Evolutionary conservation across 2,329 filamentous ascomycete genomes (phyloP).

Genomic region (Neocatenulostroma microsporum): DNA sequence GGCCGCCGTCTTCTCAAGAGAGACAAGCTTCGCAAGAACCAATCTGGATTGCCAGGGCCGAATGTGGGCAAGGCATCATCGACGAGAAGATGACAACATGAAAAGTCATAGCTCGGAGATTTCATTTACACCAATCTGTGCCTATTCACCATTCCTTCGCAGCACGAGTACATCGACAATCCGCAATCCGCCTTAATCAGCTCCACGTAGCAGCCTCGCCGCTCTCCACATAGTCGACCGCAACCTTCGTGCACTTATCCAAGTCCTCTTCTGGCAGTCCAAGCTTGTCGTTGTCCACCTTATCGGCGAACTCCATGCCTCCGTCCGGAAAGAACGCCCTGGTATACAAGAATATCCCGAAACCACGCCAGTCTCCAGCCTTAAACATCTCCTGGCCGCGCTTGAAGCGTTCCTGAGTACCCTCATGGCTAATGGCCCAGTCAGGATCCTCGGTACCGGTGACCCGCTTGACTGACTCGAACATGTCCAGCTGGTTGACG

Average conservation of each 20-base stretch:
- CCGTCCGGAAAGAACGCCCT: constrained; percentile 40
- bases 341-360: constrained; percentile 47
- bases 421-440: constrained; percentile 27
- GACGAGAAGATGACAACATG: too few relatives aligned
- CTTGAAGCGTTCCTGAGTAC: constrained; percentile 37
- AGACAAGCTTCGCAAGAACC: too few relatives aligned
- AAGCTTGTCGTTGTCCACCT: constrained; percentile 14
- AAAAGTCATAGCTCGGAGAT: too few relatives aligned
- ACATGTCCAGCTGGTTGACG: constrained; percentile 33
- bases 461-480: constrained; percentile 29
- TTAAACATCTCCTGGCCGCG: constrained; percentile 41
- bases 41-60: too few relatives aligned
- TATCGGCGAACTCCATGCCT: constrained; percentile 29
- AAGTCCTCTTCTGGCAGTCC: constrained; percentile 18
- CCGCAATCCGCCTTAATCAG: too few relatives aligned
- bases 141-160: too few relatives aligned
- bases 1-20: too few relatives aligned
- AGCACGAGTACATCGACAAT: too few relatives aligned
- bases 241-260: constrained; percentile 17
- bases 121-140: too few relatives aligned
- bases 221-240: constrained; percentile 8
- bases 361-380: constrained; percentile 38
- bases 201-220: constrained; percentile 1
- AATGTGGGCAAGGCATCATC: too few relatives aligned
- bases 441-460: constrained; percentile 28